Conservation (phyloP, 495 filamentous ascomycete genomes). For the Penicillium canescens region DNA sequence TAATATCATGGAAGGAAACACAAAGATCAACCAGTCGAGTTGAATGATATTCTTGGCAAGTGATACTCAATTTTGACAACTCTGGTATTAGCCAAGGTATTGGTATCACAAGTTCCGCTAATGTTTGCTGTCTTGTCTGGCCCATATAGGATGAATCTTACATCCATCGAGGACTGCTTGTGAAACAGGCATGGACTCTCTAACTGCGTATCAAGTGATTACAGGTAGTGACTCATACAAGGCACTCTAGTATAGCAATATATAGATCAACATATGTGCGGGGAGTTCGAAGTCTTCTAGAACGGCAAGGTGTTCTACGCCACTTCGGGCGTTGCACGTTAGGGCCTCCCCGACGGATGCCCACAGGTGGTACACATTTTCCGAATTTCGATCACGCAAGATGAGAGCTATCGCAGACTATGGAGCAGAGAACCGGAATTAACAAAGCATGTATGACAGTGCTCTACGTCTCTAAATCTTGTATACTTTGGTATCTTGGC, state of each 20-base stretch:
- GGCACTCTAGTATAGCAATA: too few relatives aligned
- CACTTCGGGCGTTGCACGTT: background rate
- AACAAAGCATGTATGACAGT: too few relatives aligned
- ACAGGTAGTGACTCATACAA: too few relatives aligned
- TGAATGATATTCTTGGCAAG: background rate
- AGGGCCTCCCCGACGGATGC: slow-evolving; percentile 3
- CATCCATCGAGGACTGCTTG: background rate
- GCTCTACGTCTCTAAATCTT: too few relatives aligned
- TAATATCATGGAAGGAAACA: background rate
- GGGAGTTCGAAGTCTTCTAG: background rate
- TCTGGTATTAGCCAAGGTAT: background rate
- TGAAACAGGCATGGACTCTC: background rate
- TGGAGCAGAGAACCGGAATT: background rate
- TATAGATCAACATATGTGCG: too few relatives aligned
- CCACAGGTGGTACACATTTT: background rate
- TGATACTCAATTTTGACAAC: background rate
- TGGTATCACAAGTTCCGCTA: background rate
- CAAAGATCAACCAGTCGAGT: background rate
- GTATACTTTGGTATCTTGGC: too few relatives aligned
- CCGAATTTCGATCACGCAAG: background rate
- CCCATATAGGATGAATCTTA: background rate
- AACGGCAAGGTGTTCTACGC: slow-evolving; percentile 1
- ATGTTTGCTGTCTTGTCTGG: background rate
- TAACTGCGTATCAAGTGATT: too few relatives aligned
- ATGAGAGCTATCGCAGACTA: background rate